Base-by-base conservation (phyloP, 2,329 filamentous ascomycete species). In the Clonostachys solani region DNA sequence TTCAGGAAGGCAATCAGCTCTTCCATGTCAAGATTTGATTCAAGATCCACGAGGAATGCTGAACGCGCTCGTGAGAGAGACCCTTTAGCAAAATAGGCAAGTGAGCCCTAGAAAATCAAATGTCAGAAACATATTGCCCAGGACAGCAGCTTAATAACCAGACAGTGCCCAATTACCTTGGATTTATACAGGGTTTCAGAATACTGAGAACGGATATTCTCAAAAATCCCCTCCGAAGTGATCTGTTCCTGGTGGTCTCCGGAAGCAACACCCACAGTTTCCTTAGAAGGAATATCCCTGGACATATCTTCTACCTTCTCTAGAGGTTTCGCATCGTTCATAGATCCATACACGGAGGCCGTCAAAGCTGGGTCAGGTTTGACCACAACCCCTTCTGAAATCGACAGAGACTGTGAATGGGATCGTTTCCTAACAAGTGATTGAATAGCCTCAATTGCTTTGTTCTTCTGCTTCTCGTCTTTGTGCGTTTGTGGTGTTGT, bases 61-160 rank as follows among this genome's bases (percentile, higher is more conserved):
- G 84, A 86, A 49, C 88, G 80, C 42, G 87, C 84, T 55, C 87
- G 78, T 41, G 88, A 89, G 17, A 94, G 69, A 2, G 89, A 87
- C 1, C 88, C 89, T 68, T 94, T 94, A 17, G 85, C 85, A 64
- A 92, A 92, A 64, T 92, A 94, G 49, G 88, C 88, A 48, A 92
- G 69, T 5, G 88, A 89, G 34, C 86, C 88, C 77, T 88, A 40
- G 3, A 29, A 16, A 18, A 5, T 9, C 9, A 8, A 29, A 29
- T 29, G 29, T 29, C 33, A 29, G 33, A 23, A 40, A 19, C 44
- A 38, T 16, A 29, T 10, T 29, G 23, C 23, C 4, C 23, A 8
- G 23, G 23, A n/a, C 10, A 4, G 5, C 15, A 36, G 29, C n/a
- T 6, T n/a, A 35, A n/a, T 33, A 7, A 10, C 23, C 8, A 29